Evolutionary conservation across 352 stramenopile species (phyloP).

Genomic region (Pythium coloratum): DNA sequence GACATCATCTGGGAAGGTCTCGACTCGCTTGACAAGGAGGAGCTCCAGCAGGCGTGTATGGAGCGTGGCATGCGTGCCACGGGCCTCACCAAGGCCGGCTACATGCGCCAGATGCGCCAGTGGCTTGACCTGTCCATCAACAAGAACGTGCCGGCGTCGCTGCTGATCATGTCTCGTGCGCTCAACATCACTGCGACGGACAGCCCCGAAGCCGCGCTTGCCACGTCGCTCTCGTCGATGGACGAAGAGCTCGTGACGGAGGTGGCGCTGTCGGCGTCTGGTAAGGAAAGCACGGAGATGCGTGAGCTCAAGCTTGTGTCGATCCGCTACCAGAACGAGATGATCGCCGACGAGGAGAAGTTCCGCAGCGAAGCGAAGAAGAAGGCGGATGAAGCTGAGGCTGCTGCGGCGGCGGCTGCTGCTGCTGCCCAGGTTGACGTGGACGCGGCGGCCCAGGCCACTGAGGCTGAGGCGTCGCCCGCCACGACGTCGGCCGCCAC

Average conservation of each 20-base stretch:
- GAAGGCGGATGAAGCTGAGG: constrained; percentile 69
- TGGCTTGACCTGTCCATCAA: constrained; percentile 98
- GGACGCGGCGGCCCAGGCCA: constrained; percentile 26
- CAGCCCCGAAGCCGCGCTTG: constrained; percentile 82
- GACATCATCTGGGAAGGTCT: constrained; percentile 99
- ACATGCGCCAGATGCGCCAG: constrained; percentile 94
- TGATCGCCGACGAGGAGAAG: constrained; percentile 91
- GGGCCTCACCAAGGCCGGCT: constrained; percentile 95
- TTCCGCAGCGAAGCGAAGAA: constrained; percentile 86
- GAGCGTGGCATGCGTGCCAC: constrained; percentile 97
- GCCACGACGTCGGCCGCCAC: constrained; percentile 14
- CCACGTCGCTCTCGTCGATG: constrained; percentile 87
- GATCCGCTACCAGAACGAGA: constrained; percentile 96
- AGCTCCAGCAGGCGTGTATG: constrained; percentile 95
- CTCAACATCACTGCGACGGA: constrained; percentile 93
- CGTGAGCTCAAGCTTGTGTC: constrained; percentile 88
- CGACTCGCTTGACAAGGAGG: constrained; percentile 97
- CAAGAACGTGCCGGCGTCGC: constrained; percentile 97
- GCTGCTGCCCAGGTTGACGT: constrained; percentile 37
- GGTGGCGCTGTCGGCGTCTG: constrained; percentile 71
- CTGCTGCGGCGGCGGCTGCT: constrained; percentile 36
- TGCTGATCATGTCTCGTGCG: constrained; percentile 98
- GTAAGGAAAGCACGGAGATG: constrained; percentile 70
- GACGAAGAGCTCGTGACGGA: constrained; percentile 88
- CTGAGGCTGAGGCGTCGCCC: background rate